Evolutionary conservation across 179 eudicot species (phyloP).

Genomic region (Corrigiola litoralis): DNA sequence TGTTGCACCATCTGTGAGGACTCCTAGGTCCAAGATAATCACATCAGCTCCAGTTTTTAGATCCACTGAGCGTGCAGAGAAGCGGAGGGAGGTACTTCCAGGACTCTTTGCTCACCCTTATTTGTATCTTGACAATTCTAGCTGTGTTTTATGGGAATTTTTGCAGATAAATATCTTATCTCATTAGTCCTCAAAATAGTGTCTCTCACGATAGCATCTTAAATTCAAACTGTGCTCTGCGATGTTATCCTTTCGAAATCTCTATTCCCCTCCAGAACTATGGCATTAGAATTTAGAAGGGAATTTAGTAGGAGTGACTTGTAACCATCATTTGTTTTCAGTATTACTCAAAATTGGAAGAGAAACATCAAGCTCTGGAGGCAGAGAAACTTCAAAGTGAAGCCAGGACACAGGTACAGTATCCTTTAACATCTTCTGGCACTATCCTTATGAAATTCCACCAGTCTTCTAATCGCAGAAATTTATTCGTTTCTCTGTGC

Average conservation of each 20-base stretch:
- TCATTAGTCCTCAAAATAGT: neutral
- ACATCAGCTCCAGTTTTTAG: constrained; percentile 80
- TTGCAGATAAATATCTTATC: neutral
- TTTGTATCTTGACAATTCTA: neutral
- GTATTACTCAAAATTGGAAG: constrained; percentile 76
- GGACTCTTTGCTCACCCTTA: neutral
- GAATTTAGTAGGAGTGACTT: constrained; percentile 1
- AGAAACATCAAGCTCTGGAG: constrained; percentile 85
- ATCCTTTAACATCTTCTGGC: neutral
- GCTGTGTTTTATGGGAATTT: neutral
- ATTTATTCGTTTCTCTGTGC: neutral
- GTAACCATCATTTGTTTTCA: constrained; percentile 17
- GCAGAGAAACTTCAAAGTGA: constrained; percentile 76
- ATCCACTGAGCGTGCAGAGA: constrained; percentile 81
- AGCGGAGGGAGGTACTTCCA: constrained; percentile 70
- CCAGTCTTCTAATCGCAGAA: neutral
- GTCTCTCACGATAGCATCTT: neutral
- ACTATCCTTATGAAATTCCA: neutral
- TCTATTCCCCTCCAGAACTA: too few species aligned
- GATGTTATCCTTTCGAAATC: too few species aligned
- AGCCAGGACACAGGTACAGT: constrained; percentile 68
- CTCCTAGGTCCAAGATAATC: constrained; percentile 39
- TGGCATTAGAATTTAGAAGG: neutral
- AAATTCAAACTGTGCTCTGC: too few species aligned
- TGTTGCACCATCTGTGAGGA: constrained; percentile 29